These are phyloP conservation scores for Juglanconis oblonga DNA, from an alignment of 2,329 filamentous ascomycete species.

Conservation along the genomic window DNA sequence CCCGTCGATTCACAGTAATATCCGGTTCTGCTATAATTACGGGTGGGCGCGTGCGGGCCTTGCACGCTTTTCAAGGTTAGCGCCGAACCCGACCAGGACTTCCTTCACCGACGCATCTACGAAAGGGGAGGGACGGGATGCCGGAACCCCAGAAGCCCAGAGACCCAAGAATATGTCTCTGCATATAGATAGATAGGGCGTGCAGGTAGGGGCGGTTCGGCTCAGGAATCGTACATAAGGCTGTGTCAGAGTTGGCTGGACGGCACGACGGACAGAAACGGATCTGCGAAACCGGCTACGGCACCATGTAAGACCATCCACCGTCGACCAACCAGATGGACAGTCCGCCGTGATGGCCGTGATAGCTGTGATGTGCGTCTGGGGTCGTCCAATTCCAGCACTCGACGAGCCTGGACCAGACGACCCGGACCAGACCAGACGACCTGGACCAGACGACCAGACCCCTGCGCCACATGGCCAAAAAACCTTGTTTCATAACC, in stretches of 20 bases:
- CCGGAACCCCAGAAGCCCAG: background rate
- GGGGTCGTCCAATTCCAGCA: no score
- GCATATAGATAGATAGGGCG: no score
- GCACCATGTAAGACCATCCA: no score
- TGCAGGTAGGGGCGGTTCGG: background rate
- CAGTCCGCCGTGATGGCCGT: background rate
- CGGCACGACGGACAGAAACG: background rate
- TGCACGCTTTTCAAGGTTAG: slow-evolving; percentile 11
- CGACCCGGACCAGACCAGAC: no score
- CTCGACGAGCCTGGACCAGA: no score
- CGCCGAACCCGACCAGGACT: slow-evolving; percentile 2
- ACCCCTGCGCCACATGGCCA: no score
- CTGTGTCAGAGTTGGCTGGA: no score
- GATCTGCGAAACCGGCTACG: background rate
- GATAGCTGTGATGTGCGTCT: no score
- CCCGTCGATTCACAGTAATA: background rate
- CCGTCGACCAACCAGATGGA: background rate
- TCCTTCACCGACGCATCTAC: slow-evolving; percentile 7
- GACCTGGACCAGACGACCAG: no score
- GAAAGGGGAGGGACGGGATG: background rate
- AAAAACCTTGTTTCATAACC: background rate
- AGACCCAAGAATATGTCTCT: background rate
- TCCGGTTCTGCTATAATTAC: slow-evolving; percentile 16
- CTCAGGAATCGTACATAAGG: background rate
- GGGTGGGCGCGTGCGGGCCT: slow-evolving; percentile 17